phyloP scores from a whole-genome alignment of 1,284 basidiomycete genomes.

The Papiliotrema flavescens region DNA sequence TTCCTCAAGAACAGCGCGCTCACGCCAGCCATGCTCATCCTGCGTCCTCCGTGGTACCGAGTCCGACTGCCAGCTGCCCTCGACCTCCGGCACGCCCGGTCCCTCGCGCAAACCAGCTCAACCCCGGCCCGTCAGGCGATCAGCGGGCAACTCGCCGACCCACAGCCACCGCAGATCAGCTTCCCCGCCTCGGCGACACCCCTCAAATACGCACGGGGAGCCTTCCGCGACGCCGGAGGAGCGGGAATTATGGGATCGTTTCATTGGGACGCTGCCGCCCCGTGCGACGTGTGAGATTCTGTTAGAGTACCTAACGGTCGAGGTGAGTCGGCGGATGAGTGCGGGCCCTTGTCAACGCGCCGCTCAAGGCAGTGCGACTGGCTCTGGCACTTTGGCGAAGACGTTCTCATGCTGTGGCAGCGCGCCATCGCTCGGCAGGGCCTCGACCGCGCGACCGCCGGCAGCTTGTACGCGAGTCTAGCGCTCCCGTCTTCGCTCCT shows the following conservation, averaged over 20 bases:
- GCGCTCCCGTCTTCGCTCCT: slow-evolving; percentile 9
- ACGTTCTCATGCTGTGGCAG: slow-evolving; percentile 9
- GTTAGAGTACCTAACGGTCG: slow-evolving; percentile 12
- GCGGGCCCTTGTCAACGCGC: not conserved
- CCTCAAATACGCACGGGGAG: not conserved
- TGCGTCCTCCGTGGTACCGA: slow-evolving; percentile 12
- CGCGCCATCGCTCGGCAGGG: slow-evolving; percentile 1
- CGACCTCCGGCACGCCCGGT: not conserved
- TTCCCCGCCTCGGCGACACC: not conserved
- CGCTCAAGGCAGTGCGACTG: slow-evolving; percentile 15
- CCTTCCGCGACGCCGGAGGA: slow-evolving; percentile 3
- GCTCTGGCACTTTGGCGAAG: slow-evolving; percentile 7
- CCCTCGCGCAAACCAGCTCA: not conserved
- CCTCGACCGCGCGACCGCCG: slow-evolving; percentile 4
- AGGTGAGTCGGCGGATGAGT: slow-evolving; percentile 6
- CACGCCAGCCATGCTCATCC: slow-evolving; percentile 15
- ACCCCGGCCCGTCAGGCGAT: no score
- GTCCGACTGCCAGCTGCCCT: slow-evolving; percentile 4
- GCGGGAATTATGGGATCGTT: slow-evolving; percentile 9
- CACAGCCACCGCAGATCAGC: not conserved
- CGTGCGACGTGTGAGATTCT: not conserved
- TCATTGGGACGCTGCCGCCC: slow-evolving; percentile 9
- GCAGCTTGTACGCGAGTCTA: slow-evolving; percentile 11
- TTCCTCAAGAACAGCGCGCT: not conserved
- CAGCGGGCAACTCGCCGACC: no score